Evolutionary conservation across 2,329 filamentous ascomycete genomes (phyloP).

Genomic region (Arachnomyces sp.): DNA sequence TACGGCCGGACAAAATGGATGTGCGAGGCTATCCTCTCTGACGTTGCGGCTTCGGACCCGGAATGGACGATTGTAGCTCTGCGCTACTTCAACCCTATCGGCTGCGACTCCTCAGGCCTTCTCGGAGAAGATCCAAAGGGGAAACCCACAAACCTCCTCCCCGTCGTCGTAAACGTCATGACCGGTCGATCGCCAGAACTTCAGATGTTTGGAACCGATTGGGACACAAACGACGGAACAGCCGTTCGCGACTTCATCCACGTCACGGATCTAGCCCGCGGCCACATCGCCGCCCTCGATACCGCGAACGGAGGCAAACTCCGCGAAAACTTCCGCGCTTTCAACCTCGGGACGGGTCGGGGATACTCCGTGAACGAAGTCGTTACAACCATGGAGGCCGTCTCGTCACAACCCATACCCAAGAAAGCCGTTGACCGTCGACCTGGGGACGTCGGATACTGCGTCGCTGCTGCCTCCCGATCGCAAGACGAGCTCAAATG

Average conservation of each 20-base stretch:
- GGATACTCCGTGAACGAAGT: conserved; percentile 33
- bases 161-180: conserved; percentile 55
- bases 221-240: conserved; percentile 57
- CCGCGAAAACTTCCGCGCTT: conserved; percentile 34
- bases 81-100: conserved; percentile 61
- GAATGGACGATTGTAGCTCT: conserved; percentile 56
- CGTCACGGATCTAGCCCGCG: conserved; percentile 55
- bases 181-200: conserved; percentile 46
- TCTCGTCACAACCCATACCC: conserved; percentile 27
- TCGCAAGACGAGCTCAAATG: conserved; percentile 48
- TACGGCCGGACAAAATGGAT: conserved; percentile 62
- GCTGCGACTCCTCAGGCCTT: conserved; percentile 55
- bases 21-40: conserved; percentile 57
- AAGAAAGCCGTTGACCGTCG: conserved; percentile 25
- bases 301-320: conserved; percentile 27
- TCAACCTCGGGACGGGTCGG: conserved; percentile 32
- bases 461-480: conserved; percentile 28
- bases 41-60: conserved; percentile 52
- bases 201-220: conserved; percentile 57
- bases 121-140: conserved; percentile 57
- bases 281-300: conserved; percentile 52
- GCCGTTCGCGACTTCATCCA: conserved; percentile 62
- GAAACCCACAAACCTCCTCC: conserved; percentile 56
- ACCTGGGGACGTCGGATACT: conserved; percentile 32
- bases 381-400: conserved; percentile 29